Conservation (phyloP, 768 basidiomycete species). For the Suillus americanus region DNA sequence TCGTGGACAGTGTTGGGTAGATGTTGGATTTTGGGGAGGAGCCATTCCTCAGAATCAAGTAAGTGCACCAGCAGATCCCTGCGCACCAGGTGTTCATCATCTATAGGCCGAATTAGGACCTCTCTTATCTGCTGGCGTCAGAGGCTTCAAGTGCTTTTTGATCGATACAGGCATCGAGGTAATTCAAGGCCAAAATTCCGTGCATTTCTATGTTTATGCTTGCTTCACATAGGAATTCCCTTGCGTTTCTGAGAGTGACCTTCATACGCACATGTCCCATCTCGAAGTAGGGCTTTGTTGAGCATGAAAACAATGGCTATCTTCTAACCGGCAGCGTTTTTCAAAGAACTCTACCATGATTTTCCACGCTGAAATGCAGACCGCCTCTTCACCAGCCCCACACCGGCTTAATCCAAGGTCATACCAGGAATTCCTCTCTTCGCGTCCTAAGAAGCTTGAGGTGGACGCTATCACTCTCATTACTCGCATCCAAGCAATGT, state of each 20-base stretch:
- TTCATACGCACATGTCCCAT: conserved; percentile 67
- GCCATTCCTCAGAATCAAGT: conserved; percentile 91
- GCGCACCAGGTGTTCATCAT: neutral
- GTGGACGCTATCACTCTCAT: conserved; percentile 79
- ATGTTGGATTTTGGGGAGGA: conserved; percentile 85
- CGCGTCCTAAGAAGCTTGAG: conserved; percentile 82
- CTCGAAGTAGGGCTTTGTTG: conserved; percentile 53
- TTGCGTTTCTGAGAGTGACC: conserved; percentile 69
- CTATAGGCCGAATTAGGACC: conserved; percentile 67
- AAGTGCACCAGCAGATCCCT: conserved; percentile 12
- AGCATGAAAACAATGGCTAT: neutral
- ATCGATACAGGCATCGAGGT: conserved; percentile 96
- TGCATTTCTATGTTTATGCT: conserved; percentile 8
- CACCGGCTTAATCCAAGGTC: conserved; percentile 41
- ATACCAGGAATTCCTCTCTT: conserved; percentile 85
- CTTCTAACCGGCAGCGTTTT: conserved; percentile 45
- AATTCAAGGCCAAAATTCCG: conserved; percentile 2
- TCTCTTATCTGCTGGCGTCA: conserved; percentile 79
- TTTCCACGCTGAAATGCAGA: conserved; percentile 91
- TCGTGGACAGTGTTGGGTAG: conserved; percentile 66
- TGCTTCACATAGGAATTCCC: conserved; percentile 78
- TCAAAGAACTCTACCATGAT: conserved; percentile 60
- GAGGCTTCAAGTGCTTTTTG: conserved; percentile 96
- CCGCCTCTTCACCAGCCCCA: conserved; percentile 12
- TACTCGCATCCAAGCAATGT: conserved; percentile 56